phyloP scores from a whole-genome alignment of 257 asterid species.

The Echites panduratus region DNA sequence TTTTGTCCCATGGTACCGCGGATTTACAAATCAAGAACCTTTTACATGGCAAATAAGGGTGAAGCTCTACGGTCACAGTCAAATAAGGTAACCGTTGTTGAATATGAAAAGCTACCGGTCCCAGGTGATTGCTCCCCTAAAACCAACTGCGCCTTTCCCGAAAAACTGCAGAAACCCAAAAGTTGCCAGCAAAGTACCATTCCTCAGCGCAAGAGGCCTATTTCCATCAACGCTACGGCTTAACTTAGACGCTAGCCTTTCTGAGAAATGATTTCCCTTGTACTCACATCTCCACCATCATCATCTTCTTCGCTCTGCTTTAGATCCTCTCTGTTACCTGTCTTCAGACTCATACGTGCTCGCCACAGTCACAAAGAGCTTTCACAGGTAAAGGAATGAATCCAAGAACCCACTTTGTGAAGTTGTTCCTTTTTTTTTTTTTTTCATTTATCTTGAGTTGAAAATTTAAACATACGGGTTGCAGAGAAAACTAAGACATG shows the following conservation, averaged over 20 bases:
- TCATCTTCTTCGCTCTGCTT: constrained; percentile 29
- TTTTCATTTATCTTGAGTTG: no score
- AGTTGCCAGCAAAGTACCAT: background rate
- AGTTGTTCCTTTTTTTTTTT: background rate
- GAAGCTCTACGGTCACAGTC: no score
- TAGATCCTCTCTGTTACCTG: constrained; percentile 26
- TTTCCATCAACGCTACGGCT: constrained; percentile 22
- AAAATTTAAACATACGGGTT: constrained; percentile 3
- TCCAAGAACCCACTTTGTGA: constrained; percentile 10
- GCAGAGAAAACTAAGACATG: constrained; percentile 44
- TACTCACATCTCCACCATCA: constrained; percentile 31
- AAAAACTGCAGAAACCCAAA: constrained; percentile 7
- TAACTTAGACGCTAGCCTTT: constrained; percentile 27
- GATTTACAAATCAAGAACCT: no score
- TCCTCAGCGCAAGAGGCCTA: background rate
- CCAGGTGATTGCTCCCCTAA: background rate
- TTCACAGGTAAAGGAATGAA: constrained; percentile 2
- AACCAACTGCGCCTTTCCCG: constrained; percentile 26
- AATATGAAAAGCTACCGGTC: no score
- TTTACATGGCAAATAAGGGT: no score
- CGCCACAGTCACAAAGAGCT: constrained; percentile 7
- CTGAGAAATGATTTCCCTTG: constrained; percentile 43
- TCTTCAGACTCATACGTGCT: constrained; percentile 29
- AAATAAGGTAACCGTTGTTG: no score
- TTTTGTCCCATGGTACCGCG: no score